Evolutionary conservation across 73 alveolate species (phyloP), one percentile per base, ranked within the genome.

Genomic region (Paramecium sexaurelia): DNA sequence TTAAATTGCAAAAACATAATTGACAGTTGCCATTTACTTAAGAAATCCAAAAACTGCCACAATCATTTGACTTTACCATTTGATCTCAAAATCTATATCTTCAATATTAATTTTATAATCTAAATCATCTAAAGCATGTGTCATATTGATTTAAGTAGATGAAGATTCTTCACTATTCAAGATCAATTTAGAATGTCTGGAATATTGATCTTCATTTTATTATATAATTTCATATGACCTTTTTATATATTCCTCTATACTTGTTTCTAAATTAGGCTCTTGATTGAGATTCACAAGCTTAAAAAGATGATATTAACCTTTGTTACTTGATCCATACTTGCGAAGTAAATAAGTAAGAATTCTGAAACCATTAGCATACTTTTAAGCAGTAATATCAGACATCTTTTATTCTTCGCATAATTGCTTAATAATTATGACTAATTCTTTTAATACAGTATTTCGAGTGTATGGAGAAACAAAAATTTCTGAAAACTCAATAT

Each of bases 91-190:
- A 40, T 78, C 90, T 0, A 78, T 78, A 19, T 78, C 75, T 43
- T 78, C 90, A 13, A 78, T 43, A 45, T 78, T 78, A 7, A 78
- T 78, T 26, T 78, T 78, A 36, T n/a, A 78, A 11, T 78, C 90
- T 17, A 41, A 78, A 11, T 78, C 90, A 78, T 78, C 90, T 20
- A 78, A 43, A 8, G 19, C 43, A 24, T 78, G 90, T 2, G 40
- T 11, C 32, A 41, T 41, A 78, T 78, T 78, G 13, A 78, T 78
- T 7, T 41, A 5, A 2, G 75, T 26, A 11, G 1, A n/a, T 22
- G 0, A 13, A 7, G 69, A 26, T 2, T 40, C 68, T 3, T 43
- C 90, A 19, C 35, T 15, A 7, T 45, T 17, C 0, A 29, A 26
- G 5, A 78, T 78, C 15, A 78, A 22, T 78, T 78, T 78, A 19